phyloP scores from a whole-genome alignment of 2,329 filamentous ascomycete species.

The Cytospora chrysosperma region DNA sequence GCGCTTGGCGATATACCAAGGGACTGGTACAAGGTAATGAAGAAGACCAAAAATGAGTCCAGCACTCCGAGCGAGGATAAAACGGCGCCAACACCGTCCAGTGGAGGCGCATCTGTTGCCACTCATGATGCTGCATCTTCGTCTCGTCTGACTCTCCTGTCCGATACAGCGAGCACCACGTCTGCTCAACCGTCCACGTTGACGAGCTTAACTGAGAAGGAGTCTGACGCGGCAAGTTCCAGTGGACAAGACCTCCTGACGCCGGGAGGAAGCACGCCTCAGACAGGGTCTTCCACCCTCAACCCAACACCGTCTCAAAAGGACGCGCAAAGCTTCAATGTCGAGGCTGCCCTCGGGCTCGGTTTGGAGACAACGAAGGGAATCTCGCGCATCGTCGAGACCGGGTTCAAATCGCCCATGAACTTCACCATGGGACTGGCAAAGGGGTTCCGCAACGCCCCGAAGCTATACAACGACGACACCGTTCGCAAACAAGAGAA shows the following conservation, averaged over 20 bases:
- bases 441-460: constrained; percentile 85
- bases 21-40: constrained; percentile 49
- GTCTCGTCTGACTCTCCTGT: constrained; percentile 13
- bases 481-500: constrained; percentile 76
- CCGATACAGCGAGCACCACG: constrained; percentile 13
- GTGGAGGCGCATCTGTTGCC: not conserved
- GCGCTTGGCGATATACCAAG: constrained; percentile 73
- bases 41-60: constrained; percentile 14
- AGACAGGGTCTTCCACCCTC: not conserved
- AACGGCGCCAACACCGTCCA: constrained; percentile 5
- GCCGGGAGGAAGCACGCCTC: constrained; percentile 11
- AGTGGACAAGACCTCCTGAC: constrained; percentile 1
- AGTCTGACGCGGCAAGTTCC: constrained; percentile 4
- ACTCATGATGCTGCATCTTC: constrained; percentile 7
- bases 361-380: constrained; percentile 62
- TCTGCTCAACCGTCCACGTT: constrained; percentile 9
- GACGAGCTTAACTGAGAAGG: not conserved
- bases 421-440: constrained; percentile 81
- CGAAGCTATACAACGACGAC: constrained; percentile 80
- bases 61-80: constrained; percentile 11
- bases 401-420: constrained; percentile 78
- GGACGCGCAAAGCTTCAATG: constrained; percentile 9
- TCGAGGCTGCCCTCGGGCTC: constrained; percentile 20
- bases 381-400: constrained; percentile 68
- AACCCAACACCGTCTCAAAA: not conserved